Evolutionary conservation across 2,329 filamentous ascomycete genomes (phyloP).

Genomic region (Myriangium duriaei): DNA sequence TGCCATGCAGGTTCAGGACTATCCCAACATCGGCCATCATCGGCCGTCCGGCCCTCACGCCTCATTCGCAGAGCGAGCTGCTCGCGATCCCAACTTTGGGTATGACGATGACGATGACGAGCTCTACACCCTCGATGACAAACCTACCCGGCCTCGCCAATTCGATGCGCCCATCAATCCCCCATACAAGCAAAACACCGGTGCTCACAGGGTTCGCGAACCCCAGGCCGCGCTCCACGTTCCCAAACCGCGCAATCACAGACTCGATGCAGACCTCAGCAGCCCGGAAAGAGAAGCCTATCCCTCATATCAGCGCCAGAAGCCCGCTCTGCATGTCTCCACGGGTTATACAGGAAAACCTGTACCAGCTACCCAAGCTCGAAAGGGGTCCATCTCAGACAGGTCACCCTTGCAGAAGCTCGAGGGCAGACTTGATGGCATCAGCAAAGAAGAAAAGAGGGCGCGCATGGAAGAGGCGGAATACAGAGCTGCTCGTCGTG

Average conservation of each 20-base stretch:
- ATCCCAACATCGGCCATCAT: not conserved
- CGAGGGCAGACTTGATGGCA: slow-evolving; percentile 78
- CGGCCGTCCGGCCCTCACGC: not conserved
- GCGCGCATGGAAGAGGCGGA: slow-evolving; percentile 76
- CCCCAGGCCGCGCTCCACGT: slow-evolving; percentile 10
- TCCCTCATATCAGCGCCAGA: not conserved
- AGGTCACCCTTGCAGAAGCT: slow-evolving; percentile 87
- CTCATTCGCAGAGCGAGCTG: slow-evolving; percentile 8
- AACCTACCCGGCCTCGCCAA: not conserved
- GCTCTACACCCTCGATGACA: not conserved
- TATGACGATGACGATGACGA: slow-evolving; percentile 6
- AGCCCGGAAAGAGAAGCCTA: slow-evolving; percentile 1
- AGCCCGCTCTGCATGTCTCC: slow-evolving; percentile 4
- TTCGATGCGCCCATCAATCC: not conserved
- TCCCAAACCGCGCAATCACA: slow-evolving; percentile 9
- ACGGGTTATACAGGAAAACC: not conserved
- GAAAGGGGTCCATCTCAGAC: slow-evolving; percentile 55
- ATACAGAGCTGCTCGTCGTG: slow-evolving; percentile 52
- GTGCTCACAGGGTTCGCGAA: slow-evolving; percentile 7
- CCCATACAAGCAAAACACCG: slow-evolving; percentile 4
- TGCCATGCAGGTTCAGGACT: not conserved
- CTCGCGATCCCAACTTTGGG: slow-evolving; percentile 3
- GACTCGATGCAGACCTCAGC: slow-evolving; percentile 2
- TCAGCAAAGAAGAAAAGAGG: slow-evolving; percentile 91
- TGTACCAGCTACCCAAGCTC: not conserved